Percentiles rank a stretch among this genome's conserved stretches.
These are phyloP conservation scores for Hypoxylon crocopeplum DNA, from an alignment of 495 filamentous ascomycete species.

Conservation along the genomic window DNA sequence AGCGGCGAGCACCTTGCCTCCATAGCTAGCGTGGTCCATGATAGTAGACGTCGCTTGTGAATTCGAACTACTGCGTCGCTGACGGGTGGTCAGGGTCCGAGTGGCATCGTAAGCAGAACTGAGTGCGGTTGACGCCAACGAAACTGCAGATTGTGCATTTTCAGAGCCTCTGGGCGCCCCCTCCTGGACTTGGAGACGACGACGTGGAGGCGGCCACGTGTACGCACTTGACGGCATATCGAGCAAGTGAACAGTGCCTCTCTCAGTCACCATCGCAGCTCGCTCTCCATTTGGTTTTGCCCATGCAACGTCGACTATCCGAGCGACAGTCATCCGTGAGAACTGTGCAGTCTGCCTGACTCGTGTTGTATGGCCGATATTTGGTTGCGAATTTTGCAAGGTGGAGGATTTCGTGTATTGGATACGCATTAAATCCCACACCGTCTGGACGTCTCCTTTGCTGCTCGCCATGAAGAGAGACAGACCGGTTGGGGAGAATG, in stretches of 20 bases:
- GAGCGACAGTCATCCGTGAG: constrained; percentile 86
- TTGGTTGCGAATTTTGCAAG: constrained; percentile 49
- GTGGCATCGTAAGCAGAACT: constrained; percentile 69
- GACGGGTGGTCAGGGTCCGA: constrained; percentile 55
- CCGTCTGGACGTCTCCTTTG: constrained; percentile 89
- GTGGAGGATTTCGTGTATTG: constrained; percentile 61
- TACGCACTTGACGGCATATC: constrained; percentile 84
- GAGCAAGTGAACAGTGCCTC: constrained; percentile 91
- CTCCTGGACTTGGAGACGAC: constrained; percentile 56
- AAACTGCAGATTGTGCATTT: constrained; percentile 57
- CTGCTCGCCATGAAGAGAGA: constrained; percentile 86
- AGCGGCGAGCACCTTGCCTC: constrained; percentile 80
- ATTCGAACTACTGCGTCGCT: constrained; percentile 56
- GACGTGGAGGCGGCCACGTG: constrained; percentile 86
- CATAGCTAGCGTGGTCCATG: constrained; percentile 71
- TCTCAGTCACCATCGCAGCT: constrained; percentile 84
- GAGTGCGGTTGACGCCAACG: constrained; percentile 65
- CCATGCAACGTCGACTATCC: constrained; percentile 90
- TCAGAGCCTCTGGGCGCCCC: constrained; percentile 44
- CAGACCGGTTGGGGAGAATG: constrained; percentile 84
- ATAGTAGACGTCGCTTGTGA: constrained; percentile 60
- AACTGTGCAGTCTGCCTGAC: constrained; percentile 87
- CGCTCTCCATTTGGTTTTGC: constrained; percentile 78
- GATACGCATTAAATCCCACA: constrained; percentile 90
- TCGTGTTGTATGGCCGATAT: constrained; percentile 45